Conservation (phyloP, 805 yeast species). For the Ogataea ramenticola region DNA sequence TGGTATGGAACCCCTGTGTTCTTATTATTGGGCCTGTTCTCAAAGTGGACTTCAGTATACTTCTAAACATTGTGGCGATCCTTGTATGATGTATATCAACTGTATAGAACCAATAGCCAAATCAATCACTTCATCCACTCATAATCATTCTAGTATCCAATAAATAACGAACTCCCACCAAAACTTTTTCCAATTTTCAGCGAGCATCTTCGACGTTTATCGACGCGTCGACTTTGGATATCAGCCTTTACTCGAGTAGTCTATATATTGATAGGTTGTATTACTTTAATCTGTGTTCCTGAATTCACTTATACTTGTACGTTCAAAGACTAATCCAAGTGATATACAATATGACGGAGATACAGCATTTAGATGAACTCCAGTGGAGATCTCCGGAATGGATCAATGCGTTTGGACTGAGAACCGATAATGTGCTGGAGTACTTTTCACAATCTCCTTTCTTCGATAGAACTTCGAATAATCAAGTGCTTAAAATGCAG, state of each 20-base stretch:
- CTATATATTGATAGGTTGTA: too few species aligned
- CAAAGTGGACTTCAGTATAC: neutral
- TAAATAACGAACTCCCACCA: too few species aligned
- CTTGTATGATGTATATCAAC: neutral
- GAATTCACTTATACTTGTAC: too few species aligned
- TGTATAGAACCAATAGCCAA: too few species aligned
- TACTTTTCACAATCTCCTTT: conserved; percentile 93
- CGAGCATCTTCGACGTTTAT: too few species aligned
- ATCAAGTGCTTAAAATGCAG: conserved; percentile 94
- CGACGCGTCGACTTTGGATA: too few species aligned
- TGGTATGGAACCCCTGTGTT: neutral
- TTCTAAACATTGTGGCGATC: neutral
- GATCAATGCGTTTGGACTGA: conserved; percentile 82
- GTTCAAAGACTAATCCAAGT: too few species aligned
- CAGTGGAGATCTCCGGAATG: conserved; percentile 98
- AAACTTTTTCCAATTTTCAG: too few species aligned
- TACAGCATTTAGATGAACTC: conserved; percentile 62
- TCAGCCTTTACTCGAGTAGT: too few species aligned
- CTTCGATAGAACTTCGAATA: conserved; percentile 88
- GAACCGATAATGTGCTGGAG: conserved; percentile 86
- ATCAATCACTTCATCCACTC: too few species aligned
- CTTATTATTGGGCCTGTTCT: neutral
- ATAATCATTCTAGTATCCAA: too few species aligned
- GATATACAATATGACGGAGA: conserved; percentile 7
- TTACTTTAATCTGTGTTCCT: too few species aligned